Percentiles rank a stretch among this genome's conserved stretches.
Conservation (phyloP, 352 stramenopile species). For the Phytophthora citricola region DNA sequence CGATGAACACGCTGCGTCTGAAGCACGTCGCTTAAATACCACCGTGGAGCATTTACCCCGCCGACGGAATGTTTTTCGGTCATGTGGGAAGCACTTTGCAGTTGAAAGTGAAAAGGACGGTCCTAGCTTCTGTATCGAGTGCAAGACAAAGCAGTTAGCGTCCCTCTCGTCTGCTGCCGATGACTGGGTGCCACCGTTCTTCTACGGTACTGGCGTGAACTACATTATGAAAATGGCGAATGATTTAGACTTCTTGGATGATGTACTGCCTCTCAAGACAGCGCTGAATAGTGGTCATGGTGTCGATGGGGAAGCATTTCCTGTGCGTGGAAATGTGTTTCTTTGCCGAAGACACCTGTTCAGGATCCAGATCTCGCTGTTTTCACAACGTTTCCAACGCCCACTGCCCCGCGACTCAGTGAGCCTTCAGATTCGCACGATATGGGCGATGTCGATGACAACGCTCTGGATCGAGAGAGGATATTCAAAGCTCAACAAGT, state of each 20-base stretch:
- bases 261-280: conserved; percentile 53
- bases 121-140: conserved; percentile 82
- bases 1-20: conserved; percentile 61
- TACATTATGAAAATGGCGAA: conserved; percentile 81
- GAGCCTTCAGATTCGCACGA: conserved; percentile 5
- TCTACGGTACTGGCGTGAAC: conserved; percentile 61
- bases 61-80: conserved; percentile 72
- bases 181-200: conserved; percentile 76
- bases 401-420: conserved; percentile 32
- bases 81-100: conserved; percentile 82
- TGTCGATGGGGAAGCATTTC: conserved; percentile 44
- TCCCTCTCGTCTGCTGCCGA: conserved; percentile 32
- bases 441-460: conserved; percentile 32
- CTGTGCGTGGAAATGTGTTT: conserved; percentile 76
- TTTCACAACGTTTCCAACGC: conserved; percentile 43
- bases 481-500: conserved; percentile 58
- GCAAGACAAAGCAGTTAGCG: conserved; percentile 64
- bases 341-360: conserved; percentile 66
- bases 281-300: conserved; percentile 52
- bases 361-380: conserved; percentile 67
- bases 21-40: conserved; percentile 75
- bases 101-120: conserved; percentile 78
- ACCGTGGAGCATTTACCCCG: conserved; percentile 59
- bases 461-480: conserved; percentile 53
- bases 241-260: conserved; percentile 79